Evolutionary conservation across 2,329 filamentous ascomycete species (phyloP).

Genomic region (Colletotrichum somersetense): DNA sequence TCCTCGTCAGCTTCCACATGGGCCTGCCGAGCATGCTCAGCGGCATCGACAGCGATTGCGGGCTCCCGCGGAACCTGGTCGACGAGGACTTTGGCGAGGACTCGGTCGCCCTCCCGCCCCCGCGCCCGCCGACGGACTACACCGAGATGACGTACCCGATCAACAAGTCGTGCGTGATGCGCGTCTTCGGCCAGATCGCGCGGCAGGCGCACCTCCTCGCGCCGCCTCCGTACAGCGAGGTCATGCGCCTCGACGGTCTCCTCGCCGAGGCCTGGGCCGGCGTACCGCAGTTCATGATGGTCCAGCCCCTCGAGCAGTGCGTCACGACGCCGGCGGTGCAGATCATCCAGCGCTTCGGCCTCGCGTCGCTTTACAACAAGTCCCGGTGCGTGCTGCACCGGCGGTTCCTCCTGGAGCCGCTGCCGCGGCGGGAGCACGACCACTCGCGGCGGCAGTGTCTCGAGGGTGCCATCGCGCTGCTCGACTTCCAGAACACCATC

Average conservation of each 20-base stretch:
- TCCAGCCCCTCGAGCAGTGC: conserved; percentile 62
- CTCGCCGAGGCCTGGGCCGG: conserved; percentile 60
- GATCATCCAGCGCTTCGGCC: conserved; percentile 66
- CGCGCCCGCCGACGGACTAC: conserved; percentile 69
- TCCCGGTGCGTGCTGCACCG: conserved; percentile 68
- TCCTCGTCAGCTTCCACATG: conserved; percentile 75
- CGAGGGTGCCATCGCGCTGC: conserved; percentile 61
- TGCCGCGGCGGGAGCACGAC: conserved; percentile 59
- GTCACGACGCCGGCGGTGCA: conserved; percentile 61
- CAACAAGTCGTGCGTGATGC: conserved; percentile 61
- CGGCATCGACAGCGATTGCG: conserved; percentile 72
- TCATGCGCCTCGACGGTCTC: conserved; percentile 60
- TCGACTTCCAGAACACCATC: conserved; percentile 62
- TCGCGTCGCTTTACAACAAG: conserved; percentile 67
- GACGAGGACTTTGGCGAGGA: conserved; percentile 75
- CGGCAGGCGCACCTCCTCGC: conserved; percentile 63
- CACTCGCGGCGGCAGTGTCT: conserved; percentile 66
- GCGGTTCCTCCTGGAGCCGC: conserved; percentile 61
- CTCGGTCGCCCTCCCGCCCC: conserved; percentile 65
- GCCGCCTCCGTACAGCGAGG: conserved; percentile 61
- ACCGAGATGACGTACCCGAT: conserved; percentile 70
- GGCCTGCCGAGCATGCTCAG: conserved; percentile 76
- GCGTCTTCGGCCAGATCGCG: conserved; percentile 64
- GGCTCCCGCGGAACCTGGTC: conserved; percentile 70
- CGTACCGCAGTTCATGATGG: conserved; percentile 63